phyloP scores from a whole-genome alignment of 768 basidiomycete species.

The Lentinula sp. region DNA sequence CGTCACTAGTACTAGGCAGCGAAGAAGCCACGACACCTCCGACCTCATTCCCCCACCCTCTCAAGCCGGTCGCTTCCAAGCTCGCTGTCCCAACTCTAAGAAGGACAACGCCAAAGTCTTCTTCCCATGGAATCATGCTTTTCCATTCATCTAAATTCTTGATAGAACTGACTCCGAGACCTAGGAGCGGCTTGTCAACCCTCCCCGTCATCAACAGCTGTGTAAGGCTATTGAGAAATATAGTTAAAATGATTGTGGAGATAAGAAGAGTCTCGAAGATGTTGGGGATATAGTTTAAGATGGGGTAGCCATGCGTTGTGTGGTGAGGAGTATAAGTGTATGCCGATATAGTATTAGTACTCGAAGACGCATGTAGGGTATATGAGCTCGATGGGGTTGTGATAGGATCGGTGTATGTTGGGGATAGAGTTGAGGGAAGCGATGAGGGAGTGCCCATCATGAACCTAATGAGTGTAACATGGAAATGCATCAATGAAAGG shows the following conservation, averaged over 20 bases:
- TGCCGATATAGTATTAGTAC: not conserved
- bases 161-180: conserved; percentile 15
- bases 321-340: conserved; percentile 1
- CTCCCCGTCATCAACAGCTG: conserved; percentile 61
- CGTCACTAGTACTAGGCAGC: not conserved
- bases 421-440: conserved; percentile 11
- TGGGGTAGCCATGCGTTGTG: conserved; percentile 39
- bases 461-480: conserved; percentile 43
- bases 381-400: too few species aligned
- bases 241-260: conserved; percentile 49
- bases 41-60: conserved; percentile 73
- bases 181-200: conserved; percentile 54
- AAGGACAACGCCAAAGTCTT: conserved; percentile 68
- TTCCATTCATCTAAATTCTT: not conserved
- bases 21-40: conserved; percentile 36
- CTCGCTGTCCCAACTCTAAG: conserved; percentile 70
- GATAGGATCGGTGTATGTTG: not conserved
- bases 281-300: conserved; percentile 71
- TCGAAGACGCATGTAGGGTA: not conserved
- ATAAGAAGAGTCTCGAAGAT: conserved; percentile 64
- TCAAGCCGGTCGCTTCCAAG: conserved; percentile 66
- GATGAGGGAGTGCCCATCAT: conserved; percentile 12
- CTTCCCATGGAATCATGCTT: conserved; percentile 46
- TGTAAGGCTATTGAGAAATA: conserved; percentile 54
- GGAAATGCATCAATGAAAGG: conserved; percentile 62